These are phyloP conservation scores for Ulota crispa DNA, from an alignment of 225 moss, liverwort and hornwort genomes.

Conservation along the genomic window DNA sequence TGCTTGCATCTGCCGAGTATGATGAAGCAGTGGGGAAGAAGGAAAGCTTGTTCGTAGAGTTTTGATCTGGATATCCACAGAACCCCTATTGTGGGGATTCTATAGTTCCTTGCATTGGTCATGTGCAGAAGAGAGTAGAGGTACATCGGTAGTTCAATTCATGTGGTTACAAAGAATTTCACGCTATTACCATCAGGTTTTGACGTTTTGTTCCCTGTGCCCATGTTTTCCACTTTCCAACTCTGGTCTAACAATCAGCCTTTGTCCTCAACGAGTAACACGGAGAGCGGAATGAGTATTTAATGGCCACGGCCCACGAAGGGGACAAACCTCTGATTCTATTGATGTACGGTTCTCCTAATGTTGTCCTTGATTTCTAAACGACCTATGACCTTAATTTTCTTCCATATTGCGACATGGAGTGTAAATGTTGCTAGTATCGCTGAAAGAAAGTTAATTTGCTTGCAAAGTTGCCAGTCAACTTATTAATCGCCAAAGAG, in stretches of 20 bases:
- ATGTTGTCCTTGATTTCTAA: not conserved
- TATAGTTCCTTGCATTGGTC: slow-evolving; percentile 17
- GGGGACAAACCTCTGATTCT: not conserved
- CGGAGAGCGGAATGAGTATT: not conserved
- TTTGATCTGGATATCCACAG: slow-evolving; percentile 13
- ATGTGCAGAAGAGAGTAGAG: slow-evolving; percentile 10
- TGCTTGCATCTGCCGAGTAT: slow-evolving; percentile 2
- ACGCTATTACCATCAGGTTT: not conserved
- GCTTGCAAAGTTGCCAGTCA: not conserved
- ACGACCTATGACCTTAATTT: no score
- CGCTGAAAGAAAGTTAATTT: not conserved
- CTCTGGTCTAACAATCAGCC: not conserved
- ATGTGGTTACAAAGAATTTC: slow-evolving; percentile 1
- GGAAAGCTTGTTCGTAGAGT: not conserved
- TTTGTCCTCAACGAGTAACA: not conserved
- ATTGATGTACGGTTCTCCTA: not conserved
- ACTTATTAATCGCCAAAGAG: no score
- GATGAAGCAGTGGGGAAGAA: not conserved
- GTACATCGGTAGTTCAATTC: not conserved
- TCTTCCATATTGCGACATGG: no score
- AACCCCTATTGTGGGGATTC: slow-evolving; percentile 15
- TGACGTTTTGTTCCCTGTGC: not conserved
- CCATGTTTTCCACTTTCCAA: not conserved
- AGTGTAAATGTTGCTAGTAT: not conserved
- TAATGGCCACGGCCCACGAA: not conserved